Base-by-base conservation (phyloP, 208 protist species). In the Zelonia costaricensis region DNA sequence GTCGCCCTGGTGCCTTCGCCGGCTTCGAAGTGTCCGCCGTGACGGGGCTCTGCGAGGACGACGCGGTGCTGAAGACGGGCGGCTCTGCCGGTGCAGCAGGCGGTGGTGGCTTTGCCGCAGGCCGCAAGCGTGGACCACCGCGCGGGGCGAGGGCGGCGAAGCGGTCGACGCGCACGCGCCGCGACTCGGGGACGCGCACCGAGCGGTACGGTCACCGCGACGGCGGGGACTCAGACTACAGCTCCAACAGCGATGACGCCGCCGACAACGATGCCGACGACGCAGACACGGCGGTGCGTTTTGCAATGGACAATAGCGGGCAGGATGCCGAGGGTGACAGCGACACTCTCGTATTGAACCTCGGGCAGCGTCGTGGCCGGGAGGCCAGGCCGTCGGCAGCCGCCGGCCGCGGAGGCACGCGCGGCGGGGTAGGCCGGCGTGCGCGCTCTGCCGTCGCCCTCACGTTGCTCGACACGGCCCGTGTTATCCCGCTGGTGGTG, bases 401-500 rank as follows among this genome's bases (percentile, higher is more conserved):
- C 4, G 33, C 7, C 4, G 33, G 33, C 4, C 7, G 33, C 4
- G 33, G 33, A 38, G 33, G 33, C 4, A 10, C 33, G 33, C 7
- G 33, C 33, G 10, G 33, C 33, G 33, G 33, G 7, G 33, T 38
- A 4, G 10, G 10, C 33, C 33, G 33, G 7, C 33, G 33, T 4
- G 33, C 33, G 10, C 33, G 33, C 33, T n/a, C n/a, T n/a, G n/a
- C n/a, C n/a, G n/a, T n/a, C n/a, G n/a, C n/a, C n/a, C n/a, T n/a
- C n/a, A n/a, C n/a, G n/a, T n/a, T 43, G n/a, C 45, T 59, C 1
- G 57, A 65, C 22, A 55, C 46, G 1, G 48, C 57, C 15, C 65
- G 57, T 27, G 49, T 60, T 7, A 20, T 72, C 2, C 65, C 65
- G 15, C 10, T 72, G 0, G 40, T 60, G 22, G 65, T 72, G n/a